phyloP scores from a whole-genome alignment of 192 early-diverging fungal genomes.

The Hyaloraphidium curvatum region DNA sequence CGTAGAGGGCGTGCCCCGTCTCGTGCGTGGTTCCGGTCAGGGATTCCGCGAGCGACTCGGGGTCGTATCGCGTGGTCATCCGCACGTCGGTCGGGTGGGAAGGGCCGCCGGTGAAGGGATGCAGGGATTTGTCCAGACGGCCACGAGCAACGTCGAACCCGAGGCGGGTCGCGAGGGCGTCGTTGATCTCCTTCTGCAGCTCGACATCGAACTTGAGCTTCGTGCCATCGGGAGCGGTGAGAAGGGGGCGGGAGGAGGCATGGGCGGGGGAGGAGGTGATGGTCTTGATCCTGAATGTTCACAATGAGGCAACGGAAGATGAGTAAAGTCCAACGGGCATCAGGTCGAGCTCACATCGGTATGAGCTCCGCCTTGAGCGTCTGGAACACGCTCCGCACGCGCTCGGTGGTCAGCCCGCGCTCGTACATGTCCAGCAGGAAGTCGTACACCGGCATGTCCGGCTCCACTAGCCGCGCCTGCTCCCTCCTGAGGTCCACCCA shows the following conservation, averaged over 20 bases:
- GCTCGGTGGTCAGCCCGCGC: slow-evolving; percentile 18
- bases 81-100: slow-evolving; percentile 16
- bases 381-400: slow-evolving; percentile 11
- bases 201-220: slow-evolving; percentile 13
- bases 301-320: neutral
- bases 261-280: neutral
- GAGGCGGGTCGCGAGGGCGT: slow-evolving; percentile 16
- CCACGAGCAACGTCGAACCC: slow-evolving; percentile 19
- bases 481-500: slow-evolving; percentile 13
- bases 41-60: slow-evolving; percentile 13
- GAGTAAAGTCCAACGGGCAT: too few species aligned
- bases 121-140: slow-evolving; percentile 18
- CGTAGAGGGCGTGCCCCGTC: slow-evolving; percentile 21
- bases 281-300: neutral
- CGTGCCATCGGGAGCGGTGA: too few species aligned
- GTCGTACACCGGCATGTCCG: slow-evolving; percentile 16
- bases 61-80: slow-evolving; percentile 21
- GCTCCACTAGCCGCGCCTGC: slow-evolving; percentile 13
- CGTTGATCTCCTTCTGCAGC: slow-evolving; percentile 16
- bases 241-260: neutral
- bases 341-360: slow-evolving; percentile 8
- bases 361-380: slow-evolving; percentile 15
- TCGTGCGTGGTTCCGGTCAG: slow-evolving; percentile 20
- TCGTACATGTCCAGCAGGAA: slow-evolving; percentile 16
- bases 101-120: slow-evolving; percentile 17